Base-by-base conservation (phyloP, 2,329 filamentous ascomycete genomes). In the Didymella sp. region DNA sequence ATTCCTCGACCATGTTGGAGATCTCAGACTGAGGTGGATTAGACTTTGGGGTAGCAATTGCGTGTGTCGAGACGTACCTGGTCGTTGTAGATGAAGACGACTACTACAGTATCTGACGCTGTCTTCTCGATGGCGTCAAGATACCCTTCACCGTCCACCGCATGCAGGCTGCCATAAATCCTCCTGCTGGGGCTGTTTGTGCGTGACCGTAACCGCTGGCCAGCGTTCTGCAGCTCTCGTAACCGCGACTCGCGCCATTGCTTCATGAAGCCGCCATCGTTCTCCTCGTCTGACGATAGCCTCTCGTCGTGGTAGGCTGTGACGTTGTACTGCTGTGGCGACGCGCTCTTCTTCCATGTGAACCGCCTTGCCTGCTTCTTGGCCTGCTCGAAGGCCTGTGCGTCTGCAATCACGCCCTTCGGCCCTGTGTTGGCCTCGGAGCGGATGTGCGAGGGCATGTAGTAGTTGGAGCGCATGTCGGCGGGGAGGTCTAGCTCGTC, bases 111-210 rank as follows among this genome's bases (percentile, higher is more conserved):
- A 43, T 94, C 90, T 44, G 87, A 79, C 35, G 87, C 83, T 4
- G 94, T 91, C 78, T 92, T 95, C 79, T 99, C 95, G 66, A 98
- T 92, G 52, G 94, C 93, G 76, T 98, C 93, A n/a, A 99, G 84
- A 70, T 96, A 99, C 17, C 93, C 95, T 62, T 89, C 81, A 7
- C 92, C 94, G 80, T 98, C 93, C 1, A 98, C 95, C 57, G 87
- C 84, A 60, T 93, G 89, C 61, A 98, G 80, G 12, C 84, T 85
- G 21, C 95, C 95, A 73, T 90, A 98, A 56, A 89, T 82, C 63
- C 90, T 82, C 62, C 89, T 85, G 67, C 89, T 92, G 0, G 92
- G 91, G 74, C 89, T 94, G 49, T 86, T 89, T 69, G 88, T 86
- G 69, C 89, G 82, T 60, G 82, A 89, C 60, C 66, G 64, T 81